Base-by-base conservation (phyloP, 192 early-diverging fungal genomes). In the Backusella westeae region DNA sequence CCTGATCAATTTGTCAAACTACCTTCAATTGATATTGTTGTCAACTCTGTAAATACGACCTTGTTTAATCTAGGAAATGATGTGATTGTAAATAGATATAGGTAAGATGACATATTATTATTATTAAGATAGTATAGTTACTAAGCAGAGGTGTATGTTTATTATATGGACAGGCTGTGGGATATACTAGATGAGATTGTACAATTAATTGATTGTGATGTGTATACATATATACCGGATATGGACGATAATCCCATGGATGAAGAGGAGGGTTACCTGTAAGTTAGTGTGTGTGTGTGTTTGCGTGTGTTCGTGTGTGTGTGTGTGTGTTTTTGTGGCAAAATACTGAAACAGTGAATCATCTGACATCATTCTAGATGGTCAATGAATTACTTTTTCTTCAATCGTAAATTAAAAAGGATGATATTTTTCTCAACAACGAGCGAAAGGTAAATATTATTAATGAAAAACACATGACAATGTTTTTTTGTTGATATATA, bases 311-410 rank as follows among this genome's bases (percentile, higher is more conserved):
- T n/a, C n/a, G 9, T 74, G 26, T n/a, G 46, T 49, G 46, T n/a
- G 46, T n/a, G 4, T 21, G 44, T 21, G 34, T 38, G 15, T 15
- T 0, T 38, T 8, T 38, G 42, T 44, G 42, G 42, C 42, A 49
- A 17, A 32, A 49, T 19, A n/a, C 38, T 35, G 26, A 68, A 67
- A 35, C 34, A 29, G 15, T 44, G 32, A 19, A 56, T 65, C 44
- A 69, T 78, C 38, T 72, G 67, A 75, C 34, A 35, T 78, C 63
- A 53, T 56, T 44, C 32, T 76, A 96, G 94, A 59, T 97, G 95
- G 96, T 94, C 94, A 35, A 94, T 97, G 83, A 96, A 99, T 89
- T 96, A 96, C 88, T 98, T 99, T 79, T 98, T 99, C 85, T 93
- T 93, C 75, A 98, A 99, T 82, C 90, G 91, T 72, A 91, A 92